Evolutionary conservation across 371 early-diverging fungal genomes (phyloP), one percentile per base, ranked within the genome.

Genomic region (Gilbertella persicaria): DNA sequence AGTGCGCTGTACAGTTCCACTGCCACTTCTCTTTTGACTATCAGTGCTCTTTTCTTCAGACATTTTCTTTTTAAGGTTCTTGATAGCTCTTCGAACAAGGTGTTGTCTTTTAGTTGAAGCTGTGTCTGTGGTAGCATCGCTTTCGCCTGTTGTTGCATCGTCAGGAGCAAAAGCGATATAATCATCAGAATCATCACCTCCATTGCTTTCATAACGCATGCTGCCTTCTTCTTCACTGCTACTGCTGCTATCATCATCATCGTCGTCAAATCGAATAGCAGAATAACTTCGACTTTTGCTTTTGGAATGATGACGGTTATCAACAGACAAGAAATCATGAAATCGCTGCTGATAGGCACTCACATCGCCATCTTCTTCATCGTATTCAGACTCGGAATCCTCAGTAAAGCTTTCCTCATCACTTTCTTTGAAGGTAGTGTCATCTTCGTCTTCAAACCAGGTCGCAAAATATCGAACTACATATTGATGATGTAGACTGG

Each of bases 391-490:
- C 0, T 62, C 69, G 3, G 68, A 59, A 29, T 75, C 69, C 36
- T 72, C 77, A 21, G 67, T 73, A 54, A 73, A 82, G 26, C 73
- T 68, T 4, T 74, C 80, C 45, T 63, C 77, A 30, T 78, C 83
- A 12, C 70, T 75, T 42, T 75, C 77, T 67, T 53, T 70, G 40
- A 42, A 58, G 20, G 45, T 45, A 16, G 40, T 30, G 0, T 50
- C 64, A 33, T 64, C 36, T 26, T 58, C 62, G 50, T 87, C 90
- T 66, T 95, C 95, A 53, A 92, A 88, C 97, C 97, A 97, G 2
- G 96, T 93, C 19, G 94, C 93, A 66, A 93, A 95, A 60, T 93
- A 96, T 17, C 97, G 80, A 0, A 96, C 96, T 5, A 95, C 90
- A 64, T 88, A 90, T 60, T 91, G 91, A 65, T 94, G 93, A 65